Base-by-base conservation (phyloP, 768 basidiomycete species). In the Tephrocybe rancida region DNA sequence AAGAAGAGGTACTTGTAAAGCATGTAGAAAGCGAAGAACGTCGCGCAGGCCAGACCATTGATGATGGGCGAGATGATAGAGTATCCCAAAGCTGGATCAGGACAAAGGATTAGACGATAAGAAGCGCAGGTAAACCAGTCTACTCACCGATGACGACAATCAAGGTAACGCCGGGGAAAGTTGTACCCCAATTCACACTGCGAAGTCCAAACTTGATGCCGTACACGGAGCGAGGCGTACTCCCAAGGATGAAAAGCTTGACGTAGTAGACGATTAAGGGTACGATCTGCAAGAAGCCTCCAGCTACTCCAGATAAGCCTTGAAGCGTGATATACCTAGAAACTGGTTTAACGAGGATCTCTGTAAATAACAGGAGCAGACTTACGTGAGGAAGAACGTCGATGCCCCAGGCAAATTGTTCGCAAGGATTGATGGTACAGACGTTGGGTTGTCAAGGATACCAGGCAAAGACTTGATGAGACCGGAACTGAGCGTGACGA, bases 51-150 rank as follows among this genome's bases (percentile, higher is more conserved):
- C 42, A 98, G 84, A 7, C 95, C 95, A 58, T 93, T 95, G 74
- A 97, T 95, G 65, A 98, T 79, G 0, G 96, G 95, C 5, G 93
- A 87, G 60, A 98, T 95, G 66, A 95, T 81, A 29, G 86, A 87
- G 73, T 98, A 98, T 2, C 81, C 87, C 24, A 92, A 67, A 8
- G 87, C 85, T 87, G 52, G 34, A 18, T 34, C 37, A 22, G n/a
- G 30, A 63, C 35, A 52, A 34, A 51, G 22, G 38, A 26, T 52
- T 2, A 44, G 25, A 35, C 16, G 34, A 32, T 26, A 43, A 30
- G 4, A 8, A 22, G 24, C 41, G 26, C 5, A 9, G 7, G 5
- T 30, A 26, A 13, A 5, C 19, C 61, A 42, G 24, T 21, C 19
- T 24, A 77, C 86, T 63, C 54, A 91, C 88, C 81, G 69, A 97